These are phyloP conservation scores for Chiua sp. DNA, from an alignment of 1,284 basidiomycete species.

Conservation along the genomic window DNA sequence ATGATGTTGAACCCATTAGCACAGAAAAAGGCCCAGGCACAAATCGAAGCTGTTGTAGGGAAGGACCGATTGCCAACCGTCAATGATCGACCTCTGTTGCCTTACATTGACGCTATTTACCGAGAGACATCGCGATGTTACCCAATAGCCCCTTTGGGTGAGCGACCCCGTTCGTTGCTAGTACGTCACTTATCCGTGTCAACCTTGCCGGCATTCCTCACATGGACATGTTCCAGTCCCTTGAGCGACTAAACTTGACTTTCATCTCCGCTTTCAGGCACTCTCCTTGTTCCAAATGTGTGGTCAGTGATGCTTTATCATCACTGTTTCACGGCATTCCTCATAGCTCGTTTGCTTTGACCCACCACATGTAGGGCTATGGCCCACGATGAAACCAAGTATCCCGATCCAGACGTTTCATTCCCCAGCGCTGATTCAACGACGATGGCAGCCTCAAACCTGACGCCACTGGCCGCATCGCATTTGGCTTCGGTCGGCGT, in stretches of 20 bases:
- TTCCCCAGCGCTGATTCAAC: slow-evolving; percentile 18
- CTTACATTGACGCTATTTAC: slow-evolving; percentile 23
- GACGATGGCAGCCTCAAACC: slow-evolving; percentile 10
- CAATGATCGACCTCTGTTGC: slow-evolving; percentile 17
- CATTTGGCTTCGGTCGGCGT: slow-evolving; percentile 16
- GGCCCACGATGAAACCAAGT: slow-evolving; percentile 12
- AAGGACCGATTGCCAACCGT: slow-evolving; percentile 13
- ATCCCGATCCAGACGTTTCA: slow-evolving; percentile 8
- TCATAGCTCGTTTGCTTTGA: neutral
- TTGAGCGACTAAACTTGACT: neutral
- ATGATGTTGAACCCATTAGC: slow-evolving; percentile 19
- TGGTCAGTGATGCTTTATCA: neutral
- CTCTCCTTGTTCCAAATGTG: slow-evolving; percentile 11
- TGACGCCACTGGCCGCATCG: neutral
- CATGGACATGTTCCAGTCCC: neutral
- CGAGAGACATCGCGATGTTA: slow-evolving; percentile 20
- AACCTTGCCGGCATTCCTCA: slow-evolving; percentile 13
- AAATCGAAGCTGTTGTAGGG: slow-evolving; percentile 19
- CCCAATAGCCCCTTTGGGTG: slow-evolving; percentile 20
- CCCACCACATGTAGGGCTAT: slow-evolving; percentile 11
- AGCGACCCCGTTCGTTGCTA: neutral
- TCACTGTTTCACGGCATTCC: neutral
- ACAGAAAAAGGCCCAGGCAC: slow-evolving; percentile 19
- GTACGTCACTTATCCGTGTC: neutral
- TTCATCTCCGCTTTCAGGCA: neutral